Evolutionary conservation across 2,329 filamentous ascomycete species (phyloP).

Genomic region (Blastomyces gilchristii): DNA sequence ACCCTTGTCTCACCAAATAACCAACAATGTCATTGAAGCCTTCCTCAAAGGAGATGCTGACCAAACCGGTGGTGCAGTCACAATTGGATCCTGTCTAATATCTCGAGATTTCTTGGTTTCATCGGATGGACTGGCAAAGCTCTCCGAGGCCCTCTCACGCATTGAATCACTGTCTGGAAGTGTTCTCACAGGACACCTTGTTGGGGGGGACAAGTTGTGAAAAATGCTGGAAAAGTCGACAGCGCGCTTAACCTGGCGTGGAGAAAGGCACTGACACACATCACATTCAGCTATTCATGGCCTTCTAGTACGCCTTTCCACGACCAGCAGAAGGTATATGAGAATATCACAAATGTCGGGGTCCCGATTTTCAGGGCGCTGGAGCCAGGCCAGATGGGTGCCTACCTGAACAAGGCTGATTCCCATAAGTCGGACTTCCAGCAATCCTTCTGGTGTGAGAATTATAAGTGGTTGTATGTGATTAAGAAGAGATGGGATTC

Average conservation of each 20-base stretch:
- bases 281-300: slow-evolving; percentile 26
- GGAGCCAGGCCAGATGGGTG: slow-evolving; percentile 28
- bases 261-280: slow-evolving; percentile 5
- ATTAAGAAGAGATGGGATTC: slow-evolving; percentile 37
- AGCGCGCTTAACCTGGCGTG: slow-evolving; percentile 8
- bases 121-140: slow-evolving; percentile 17
- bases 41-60: slow-evolving; percentile 19
- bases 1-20: slow-evolving; percentile 17
- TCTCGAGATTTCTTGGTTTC: slow-evolving; percentile 24
- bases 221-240: slow-evolving; percentile 29
- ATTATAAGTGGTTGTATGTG: slow-evolving; percentile 27
- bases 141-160: slow-evolving; percentile 31
- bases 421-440: slow-evolving; percentile 31
- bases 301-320: slow-evolving; percentile 19
- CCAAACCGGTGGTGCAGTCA: slow-evolving; percentile 16
- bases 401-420: slow-evolving; percentile 34
- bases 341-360: slow-evolving; percentile 28
- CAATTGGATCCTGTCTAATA: slow-evolving; percentile 27
- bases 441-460: slow-evolving; percentile 33
- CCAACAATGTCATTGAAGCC: slow-evolving; percentile 15
- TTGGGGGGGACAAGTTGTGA: slow-evolving; percentile 30
- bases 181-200: slow-evolving; percentile 22
- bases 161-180: slow-evolving; percentile 16
- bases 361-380: slow-evolving; percentile 29
- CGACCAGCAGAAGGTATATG: slow-evolving; percentile 28